These are phyloP conservation scores for Colletotrichum endophyticum DNA, from an alignment of 2,329 filamentous ascomycete species.

Conservation along the genomic window DNA sequence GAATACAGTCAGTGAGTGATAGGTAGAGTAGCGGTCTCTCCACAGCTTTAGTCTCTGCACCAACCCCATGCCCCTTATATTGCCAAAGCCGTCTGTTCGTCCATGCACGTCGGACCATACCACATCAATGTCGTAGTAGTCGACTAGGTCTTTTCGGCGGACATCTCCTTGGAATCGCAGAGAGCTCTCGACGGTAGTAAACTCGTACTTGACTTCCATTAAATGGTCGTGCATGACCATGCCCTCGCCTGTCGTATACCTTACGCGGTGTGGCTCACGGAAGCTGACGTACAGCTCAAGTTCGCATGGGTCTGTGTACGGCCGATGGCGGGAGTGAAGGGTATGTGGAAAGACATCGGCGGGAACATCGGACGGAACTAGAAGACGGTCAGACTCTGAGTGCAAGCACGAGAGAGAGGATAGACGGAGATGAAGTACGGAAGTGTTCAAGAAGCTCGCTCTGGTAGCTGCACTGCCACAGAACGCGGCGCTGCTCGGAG, in stretches of 20 bases:
- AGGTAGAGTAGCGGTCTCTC: slow-evolving; percentile 52
- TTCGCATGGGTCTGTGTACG: slow-evolving; percentile 53
- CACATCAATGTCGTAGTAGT: slow-evolving; percentile 58
- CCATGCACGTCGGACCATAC: slow-evolving; percentile 56
- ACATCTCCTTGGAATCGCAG: slow-evolving; percentile 55
- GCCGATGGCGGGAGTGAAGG: slow-evolving; percentile 54
- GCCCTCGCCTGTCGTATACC: slow-evolving; percentile 52
- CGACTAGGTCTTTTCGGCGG: slow-evolving; percentile 50
- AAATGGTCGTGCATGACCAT: slow-evolving; percentile 53
- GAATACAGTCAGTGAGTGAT: slow-evolving; percentile 52
- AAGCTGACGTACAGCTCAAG: slow-evolving; percentile 56
- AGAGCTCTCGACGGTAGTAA: slow-evolving; percentile 52
- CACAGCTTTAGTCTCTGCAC: slow-evolving; percentile 59
- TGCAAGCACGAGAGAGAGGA: not conserved
- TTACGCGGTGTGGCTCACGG: slow-evolving; percentile 50
- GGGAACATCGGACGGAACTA: slow-evolving; percentile 51
- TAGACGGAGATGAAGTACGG: slow-evolving; percentile 36
- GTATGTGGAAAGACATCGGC: slow-evolving; percentile 53
- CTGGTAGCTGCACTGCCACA: slow-evolving; percentile 59
- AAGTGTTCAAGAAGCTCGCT: slow-evolving; percentile 58
- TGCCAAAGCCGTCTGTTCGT: slow-evolving; percentile 55
- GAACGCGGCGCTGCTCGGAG: slow-evolving; percentile 51
- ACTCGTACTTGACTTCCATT: slow-evolving; percentile 55
- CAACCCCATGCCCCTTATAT: slow-evolving; percentile 53
- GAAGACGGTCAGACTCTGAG: slow-evolving; percentile 5